Conservation (phyloP, 352 stramenopile genomes). For the Pythium rhizo-oryzae region DNA sequence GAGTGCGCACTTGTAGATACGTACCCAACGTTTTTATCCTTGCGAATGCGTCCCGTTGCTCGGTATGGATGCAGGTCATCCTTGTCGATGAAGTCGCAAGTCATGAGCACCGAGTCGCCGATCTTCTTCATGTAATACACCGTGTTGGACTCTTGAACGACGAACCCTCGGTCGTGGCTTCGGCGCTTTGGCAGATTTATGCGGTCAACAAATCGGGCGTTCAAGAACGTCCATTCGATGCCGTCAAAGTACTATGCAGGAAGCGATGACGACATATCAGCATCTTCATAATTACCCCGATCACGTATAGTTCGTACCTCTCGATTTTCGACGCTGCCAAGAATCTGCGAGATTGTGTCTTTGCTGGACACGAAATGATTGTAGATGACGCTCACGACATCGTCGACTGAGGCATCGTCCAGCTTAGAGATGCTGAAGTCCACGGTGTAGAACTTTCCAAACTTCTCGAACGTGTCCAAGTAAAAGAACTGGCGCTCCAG, state of each 20-base stretch:
- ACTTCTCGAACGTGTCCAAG: conserved; percentile 65
- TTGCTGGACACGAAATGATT: conserved; percentile 61
- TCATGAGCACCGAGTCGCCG: conserved; percentile 43
- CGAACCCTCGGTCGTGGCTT: conserved; percentile 39
- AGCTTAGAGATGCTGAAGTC: conserved; percentile 67
- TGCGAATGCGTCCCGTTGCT: conserved; percentile 40
- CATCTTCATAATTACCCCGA: neutral
- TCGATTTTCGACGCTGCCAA: conserved; percentile 61
- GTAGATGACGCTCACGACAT: conserved; percentile 55
- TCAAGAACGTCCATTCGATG: conserved; percentile 52
- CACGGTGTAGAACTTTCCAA: conserved; percentile 72
- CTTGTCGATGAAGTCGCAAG: conserved; percentile 50
- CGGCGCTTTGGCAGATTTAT: conserved; percentile 50
- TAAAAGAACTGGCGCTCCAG: conserved; percentile 63
- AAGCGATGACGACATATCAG: neutral
- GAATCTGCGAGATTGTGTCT: conserved; percentile 53
- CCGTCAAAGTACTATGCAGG: conserved; percentile 55
- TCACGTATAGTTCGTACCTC: conserved; percentile 25
- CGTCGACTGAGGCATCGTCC: conserved; percentile 39
- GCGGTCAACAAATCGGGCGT: conserved; percentile 63
- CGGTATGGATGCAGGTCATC: conserved; percentile 55
- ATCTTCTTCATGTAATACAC: conserved; percentile 60
- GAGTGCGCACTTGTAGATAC: neutral
- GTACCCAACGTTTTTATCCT: conserved; percentile 60
- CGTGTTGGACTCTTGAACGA: conserved; percentile 68